Percentiles rank a stretch among this genome's conserved stretches.
Evolutionary conservation across 768 basidiomycete species (phyloP).

Genomic region (Macrocybe gigantea): DNA sequence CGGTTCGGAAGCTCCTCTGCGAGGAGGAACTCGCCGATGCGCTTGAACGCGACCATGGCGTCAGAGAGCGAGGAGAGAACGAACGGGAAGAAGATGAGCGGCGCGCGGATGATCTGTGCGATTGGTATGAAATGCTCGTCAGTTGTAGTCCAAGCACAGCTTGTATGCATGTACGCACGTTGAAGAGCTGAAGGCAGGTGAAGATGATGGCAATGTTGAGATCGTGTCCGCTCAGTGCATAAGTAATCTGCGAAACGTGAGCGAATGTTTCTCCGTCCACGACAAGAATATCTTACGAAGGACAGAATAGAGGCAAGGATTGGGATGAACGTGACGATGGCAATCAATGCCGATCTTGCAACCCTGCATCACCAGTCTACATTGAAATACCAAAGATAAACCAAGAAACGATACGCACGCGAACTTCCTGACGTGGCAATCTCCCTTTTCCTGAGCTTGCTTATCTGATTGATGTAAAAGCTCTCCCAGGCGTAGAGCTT

Average conservation of each 20-base stretch:
- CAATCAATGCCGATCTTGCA: conserved; percentile 32
- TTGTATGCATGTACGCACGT: conserved; percentile 23
- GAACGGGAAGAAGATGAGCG: conserved; percentile 48
- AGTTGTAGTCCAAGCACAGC: not conserved
- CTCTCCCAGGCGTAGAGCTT: conserved; percentile 58
- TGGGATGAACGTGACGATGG: conserved; percentile 44
- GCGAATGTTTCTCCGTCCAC: not conserved
- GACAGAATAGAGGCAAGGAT: conserved; percentile 43
- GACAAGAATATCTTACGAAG: conserved; percentile 31
- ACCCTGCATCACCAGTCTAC: conserved; percentile 20
- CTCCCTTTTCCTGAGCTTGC: conserved; percentile 29
- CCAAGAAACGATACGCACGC: conserved; percentile 21
- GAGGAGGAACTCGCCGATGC: conserved; percentile 41
- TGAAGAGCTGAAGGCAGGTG: conserved; percentile 51
- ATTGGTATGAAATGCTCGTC: not conserved
- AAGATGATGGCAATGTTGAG: conserved; percentile 52
- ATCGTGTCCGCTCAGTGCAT: conserved; percentile 46
- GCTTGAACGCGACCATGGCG: conserved; percentile 40
- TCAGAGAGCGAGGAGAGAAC: conserved; percentile 43
- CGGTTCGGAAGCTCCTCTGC: conserved; percentile 48
- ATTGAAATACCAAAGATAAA: not conserved
- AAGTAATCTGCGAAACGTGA: conserved; percentile 44
- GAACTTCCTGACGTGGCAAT: conserved; percentile 28
- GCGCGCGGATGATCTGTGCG: conserved; percentile 47
- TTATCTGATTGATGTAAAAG: conserved; percentile 39